A percentile compares a stretch with the other conserved stretches of the same genome.
These are phyloP conservation scores for Pleurotus tuber-regium DNA, from an alignment of 768 basidiomycete species.

Conservation along the genomic window DNA sequence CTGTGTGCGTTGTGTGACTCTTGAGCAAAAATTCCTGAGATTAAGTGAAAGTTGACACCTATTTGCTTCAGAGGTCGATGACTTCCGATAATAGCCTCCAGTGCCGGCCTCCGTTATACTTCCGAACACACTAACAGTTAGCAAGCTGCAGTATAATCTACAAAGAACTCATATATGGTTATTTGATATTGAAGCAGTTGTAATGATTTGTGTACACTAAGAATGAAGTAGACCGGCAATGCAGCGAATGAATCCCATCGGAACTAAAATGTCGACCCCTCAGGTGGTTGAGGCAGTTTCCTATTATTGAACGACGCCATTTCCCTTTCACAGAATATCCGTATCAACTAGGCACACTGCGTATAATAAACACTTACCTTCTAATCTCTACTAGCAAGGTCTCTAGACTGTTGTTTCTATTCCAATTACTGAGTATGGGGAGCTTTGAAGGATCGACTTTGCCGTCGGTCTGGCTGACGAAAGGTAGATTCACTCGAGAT, in stretches of 20 bases:
- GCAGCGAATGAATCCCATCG: background rate
- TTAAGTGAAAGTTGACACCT: too few species aligned
- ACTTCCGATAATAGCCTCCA: too few species aligned
- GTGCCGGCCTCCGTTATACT: too few species aligned
- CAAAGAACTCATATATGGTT: too few species aligned
- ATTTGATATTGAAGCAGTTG: too few species aligned
- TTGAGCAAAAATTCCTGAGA: too few species aligned
- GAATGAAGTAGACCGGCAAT: background rate
- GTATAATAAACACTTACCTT: conserved; percentile 50
- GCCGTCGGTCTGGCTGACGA: conserved; percentile 74
- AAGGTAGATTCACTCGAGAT: conserved; percentile 91
- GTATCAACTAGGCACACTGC: background rate
- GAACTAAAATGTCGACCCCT: conserved; percentile 68
- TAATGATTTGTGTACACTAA: background rate
- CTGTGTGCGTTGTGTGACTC: too few species aligned
- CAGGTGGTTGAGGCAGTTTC: conserved; percentile 93
- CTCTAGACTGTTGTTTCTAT: conserved; percentile 76
- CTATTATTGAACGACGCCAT: conserved; percentile 92
- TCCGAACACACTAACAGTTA: too few species aligned
- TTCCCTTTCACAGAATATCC: conserved; percentile 52
- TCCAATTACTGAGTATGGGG: conserved; percentile 74
- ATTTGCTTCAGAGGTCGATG: too few species aligned
- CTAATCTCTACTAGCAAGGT: conserved; percentile 90
- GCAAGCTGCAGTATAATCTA: too few species aligned
- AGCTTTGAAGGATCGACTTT: conserved; percentile 76